Percentiles rank a stretch among this genome's conserved stretches.
phyloP scores from a whole-genome alignment of 208 protist genomes.

The Angomonas desouzai region DNA sequence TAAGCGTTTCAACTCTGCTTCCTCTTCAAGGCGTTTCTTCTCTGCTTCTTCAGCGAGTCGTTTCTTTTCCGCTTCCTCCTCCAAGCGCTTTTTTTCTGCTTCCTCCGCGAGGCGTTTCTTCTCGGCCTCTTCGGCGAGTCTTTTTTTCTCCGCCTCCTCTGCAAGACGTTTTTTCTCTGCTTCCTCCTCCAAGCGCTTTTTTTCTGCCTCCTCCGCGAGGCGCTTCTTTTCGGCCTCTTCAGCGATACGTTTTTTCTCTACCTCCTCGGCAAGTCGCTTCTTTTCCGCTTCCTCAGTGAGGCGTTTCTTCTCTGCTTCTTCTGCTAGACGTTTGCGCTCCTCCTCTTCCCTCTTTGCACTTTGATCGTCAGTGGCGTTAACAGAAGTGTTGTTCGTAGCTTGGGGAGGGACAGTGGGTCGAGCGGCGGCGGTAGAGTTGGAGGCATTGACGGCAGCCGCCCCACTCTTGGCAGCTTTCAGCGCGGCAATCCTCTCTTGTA shows the following conservation, averaged over 20 bases:
- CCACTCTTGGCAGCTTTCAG: background rate
- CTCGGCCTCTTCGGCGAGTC: background rate
- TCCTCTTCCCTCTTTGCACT: no score
- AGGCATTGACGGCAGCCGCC: background rate
- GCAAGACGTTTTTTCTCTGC: background rate
- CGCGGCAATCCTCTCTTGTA: background rate
- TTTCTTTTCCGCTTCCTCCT: background rate
- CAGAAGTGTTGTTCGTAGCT: background rate
- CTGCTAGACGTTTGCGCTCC: no score
- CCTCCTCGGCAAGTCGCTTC: slow-evolving; percentile 1
- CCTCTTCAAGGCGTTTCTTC: background rate
- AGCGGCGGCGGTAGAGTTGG: background rate
- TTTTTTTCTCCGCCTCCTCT: slow-evolving; percentile 6
- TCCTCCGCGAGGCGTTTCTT: background rate
- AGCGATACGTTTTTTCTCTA: background rate
- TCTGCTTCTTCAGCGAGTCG: slow-evolving; percentile 9
- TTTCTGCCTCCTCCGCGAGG: background rate
- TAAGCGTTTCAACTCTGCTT: background rate
- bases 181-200: slow-evolving; percentile 6
- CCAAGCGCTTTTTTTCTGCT: slow-evolving; percentile 4
- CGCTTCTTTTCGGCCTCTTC: background rate
- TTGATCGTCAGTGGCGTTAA: background rate
- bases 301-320: no score
- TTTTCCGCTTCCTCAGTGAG: slow-evolving; percentile 8
- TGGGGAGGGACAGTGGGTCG: no score